Evolutionary conservation across 495 filamentous ascomycete genomes (phyloP).

Genomic region (Clavariopsis aquatica): DNA sequence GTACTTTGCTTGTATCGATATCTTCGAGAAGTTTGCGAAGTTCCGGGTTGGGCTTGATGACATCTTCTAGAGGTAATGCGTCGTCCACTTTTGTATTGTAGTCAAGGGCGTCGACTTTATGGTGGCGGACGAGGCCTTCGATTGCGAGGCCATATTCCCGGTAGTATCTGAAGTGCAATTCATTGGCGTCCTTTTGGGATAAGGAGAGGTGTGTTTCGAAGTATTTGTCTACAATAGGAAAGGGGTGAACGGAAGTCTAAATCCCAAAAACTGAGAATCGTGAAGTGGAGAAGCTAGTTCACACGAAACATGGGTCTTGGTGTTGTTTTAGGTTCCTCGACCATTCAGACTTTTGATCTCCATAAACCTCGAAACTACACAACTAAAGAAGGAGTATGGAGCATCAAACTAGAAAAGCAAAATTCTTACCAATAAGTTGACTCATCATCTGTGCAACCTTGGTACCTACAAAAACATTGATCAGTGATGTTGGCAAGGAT

Average conservation of each 20-base stretch:
- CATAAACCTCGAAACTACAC: no score
- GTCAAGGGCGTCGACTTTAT: slow-evolving; percentile 91
- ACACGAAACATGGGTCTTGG: no score
- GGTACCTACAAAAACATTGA: slow-evolving; percentile 28
- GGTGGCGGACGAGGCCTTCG: slow-evolving; percentile 87
- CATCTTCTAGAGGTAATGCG: slow-evolving; percentile 80
- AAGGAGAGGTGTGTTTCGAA: slow-evolving; percentile 78
- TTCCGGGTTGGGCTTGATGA: slow-evolving; percentile 74
- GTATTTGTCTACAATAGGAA: slow-evolving; percentile 61
- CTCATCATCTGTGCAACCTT: slow-evolving; percentile 43
- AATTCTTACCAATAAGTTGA: slow-evolving; percentile 41
- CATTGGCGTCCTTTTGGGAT: slow-evolving; percentile 67
- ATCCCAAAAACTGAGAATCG: no score
- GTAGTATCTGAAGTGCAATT: slow-evolving; percentile 89
- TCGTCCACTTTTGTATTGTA: slow-evolving; percentile 97
- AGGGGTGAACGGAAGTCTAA: background rate
- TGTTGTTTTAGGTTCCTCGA: no score
- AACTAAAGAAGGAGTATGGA: background rate
- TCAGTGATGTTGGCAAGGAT: slow-evolving; percentile 11
- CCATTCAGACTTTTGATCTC: background rate
- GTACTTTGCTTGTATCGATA: slow-evolving; percentile 76
- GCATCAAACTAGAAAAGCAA: slow-evolving; percentile 1
- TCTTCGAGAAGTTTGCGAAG: slow-evolving; percentile 76
- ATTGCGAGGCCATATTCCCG: slow-evolving; percentile 95
- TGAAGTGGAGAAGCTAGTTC: no score